A percentile compares a stretch with the other conserved stretches of the same genome.
These are phyloP conservation scores for Sherardia arvensis DNA, from an alignment of 257 asterid genomes.

Conservation along the genomic window DNA sequence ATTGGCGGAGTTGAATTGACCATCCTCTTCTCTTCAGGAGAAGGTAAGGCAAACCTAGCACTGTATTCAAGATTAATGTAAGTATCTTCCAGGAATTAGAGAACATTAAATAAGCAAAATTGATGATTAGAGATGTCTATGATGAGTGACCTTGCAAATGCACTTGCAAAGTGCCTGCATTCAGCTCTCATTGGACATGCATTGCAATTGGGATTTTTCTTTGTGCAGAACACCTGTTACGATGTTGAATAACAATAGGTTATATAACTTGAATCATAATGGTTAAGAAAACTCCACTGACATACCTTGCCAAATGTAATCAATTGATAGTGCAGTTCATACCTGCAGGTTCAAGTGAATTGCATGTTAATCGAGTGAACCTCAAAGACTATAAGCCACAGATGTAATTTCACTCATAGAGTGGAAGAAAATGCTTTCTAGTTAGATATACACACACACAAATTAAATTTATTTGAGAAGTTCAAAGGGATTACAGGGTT, in stretches of 20 bases:
- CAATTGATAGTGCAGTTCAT: slow-evolving; percentile 96
- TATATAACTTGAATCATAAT: slow-evolving; percentile 4
- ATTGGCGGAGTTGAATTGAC: slow-evolving; percentile 21
- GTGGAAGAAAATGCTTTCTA: slow-evolving; percentile 14
- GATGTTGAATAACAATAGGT: not conserved
- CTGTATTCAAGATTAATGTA: slow-evolving; percentile 37
- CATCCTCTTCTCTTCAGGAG: slow-evolving; percentile 49
- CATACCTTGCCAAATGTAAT: slow-evolving; percentile 96
- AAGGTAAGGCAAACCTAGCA: slow-evolving; percentile 91
- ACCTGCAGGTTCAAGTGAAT: slow-evolving; percentile 39
- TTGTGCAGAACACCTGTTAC: slow-evolving; percentile 93
- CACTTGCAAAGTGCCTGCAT: slow-evolving; percentile 96
- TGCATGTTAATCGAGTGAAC: slow-evolving; percentile 22
- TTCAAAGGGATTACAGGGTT: slow-evolving; percentile 49
- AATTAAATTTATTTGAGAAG: slow-evolving; percentile 6
- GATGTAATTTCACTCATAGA: not conserved
- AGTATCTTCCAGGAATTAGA: not conserved
- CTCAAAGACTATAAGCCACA: slow-evolving; percentile 11
- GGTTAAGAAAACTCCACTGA: slow-evolving; percentile 5
- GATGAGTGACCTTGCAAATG: slow-evolving; percentile 78
- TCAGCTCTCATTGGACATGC: slow-evolving; percentile 93
- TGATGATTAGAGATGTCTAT: slow-evolving; percentile 12
- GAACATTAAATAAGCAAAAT: not conserved
- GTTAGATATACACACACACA: too few relatives aligned
- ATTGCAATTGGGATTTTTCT: slow-evolving; percentile 88